A percentile compares a stretch with the other conserved stretches of the same genome.
These are phyloP conservation scores for Curvularia sp. DNA, from an alignment of 2,329 filamentous ascomycete genomes.

Conservation along the genomic window DNA sequence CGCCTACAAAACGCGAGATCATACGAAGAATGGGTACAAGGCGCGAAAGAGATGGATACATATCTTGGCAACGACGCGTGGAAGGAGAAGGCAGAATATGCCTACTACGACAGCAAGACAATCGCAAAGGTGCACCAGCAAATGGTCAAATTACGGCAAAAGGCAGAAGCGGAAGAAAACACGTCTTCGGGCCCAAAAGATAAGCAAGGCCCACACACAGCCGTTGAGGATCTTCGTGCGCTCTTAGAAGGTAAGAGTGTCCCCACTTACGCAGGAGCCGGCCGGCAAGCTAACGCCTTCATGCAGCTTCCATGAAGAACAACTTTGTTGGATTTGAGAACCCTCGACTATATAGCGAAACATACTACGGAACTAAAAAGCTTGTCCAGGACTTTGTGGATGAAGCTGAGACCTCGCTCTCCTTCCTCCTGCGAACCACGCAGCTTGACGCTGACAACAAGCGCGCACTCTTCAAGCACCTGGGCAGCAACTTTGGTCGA, in stretches of 20 bases:
- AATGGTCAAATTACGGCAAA: slow-evolving; percentile 67
- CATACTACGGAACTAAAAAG: slow-evolving; percentile 97
- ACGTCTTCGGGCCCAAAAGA: slow-evolving; percentile 39
- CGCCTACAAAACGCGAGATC: slow-evolving; percentile 74
- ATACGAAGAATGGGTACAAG: slow-evolving; percentile 83
- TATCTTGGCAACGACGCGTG: slow-evolving; percentile 82
- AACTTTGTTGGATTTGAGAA: slow-evolving; percentile 98
- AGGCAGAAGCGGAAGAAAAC: slow-evolving; percentile 63
- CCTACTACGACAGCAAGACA: slow-evolving; percentile 88
- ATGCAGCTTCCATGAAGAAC: slow-evolving; percentile 83
- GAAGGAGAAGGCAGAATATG: slow-evolving; percentile 75
- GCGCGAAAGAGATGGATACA: slow-evolving; percentile 78
- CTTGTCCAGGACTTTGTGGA: slow-evolving; percentile 89
- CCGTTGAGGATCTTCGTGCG: slow-evolving; percentile 76
- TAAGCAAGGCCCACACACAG: slow-evolving; percentile 48
- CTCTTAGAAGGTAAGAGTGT: slow-evolving; percentile 66
- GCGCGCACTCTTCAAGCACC: slow-evolving; percentile 80
- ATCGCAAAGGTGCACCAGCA: slow-evolving; percentile 79
- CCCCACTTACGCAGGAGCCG: background rate
- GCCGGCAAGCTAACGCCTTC: background rate
- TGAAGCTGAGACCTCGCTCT: slow-evolving; percentile 74
- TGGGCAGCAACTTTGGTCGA: slow-evolving; percentile 88
- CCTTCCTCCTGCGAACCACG: slow-evolving; percentile 71
- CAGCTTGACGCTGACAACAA: slow-evolving; percentile 77
- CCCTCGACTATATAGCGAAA: slow-evolving; percentile 91